A percentile compares a stretch with the other conserved stretches of the same genome.
phyloP scores from a whole-genome alignment of 2,329 filamentous ascomycete species.

The Clathrospora elynae region DNA sequence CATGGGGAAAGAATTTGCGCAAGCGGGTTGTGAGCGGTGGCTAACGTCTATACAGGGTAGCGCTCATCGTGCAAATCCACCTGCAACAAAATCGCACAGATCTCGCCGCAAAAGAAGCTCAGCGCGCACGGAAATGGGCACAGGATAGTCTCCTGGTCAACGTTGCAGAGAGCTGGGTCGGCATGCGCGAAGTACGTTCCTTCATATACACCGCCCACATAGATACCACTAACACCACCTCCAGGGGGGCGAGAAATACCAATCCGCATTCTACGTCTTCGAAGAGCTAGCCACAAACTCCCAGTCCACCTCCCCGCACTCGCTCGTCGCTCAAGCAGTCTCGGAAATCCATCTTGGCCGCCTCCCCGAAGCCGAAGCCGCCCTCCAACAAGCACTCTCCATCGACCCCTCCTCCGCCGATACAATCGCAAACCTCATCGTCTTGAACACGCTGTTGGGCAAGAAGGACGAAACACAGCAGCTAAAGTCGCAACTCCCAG shows the following conservation, averaged over 20 bases:
- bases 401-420: constrained; percentile 74
- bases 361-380: constrained; percentile 84
- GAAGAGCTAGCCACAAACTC: constrained; percentile 92
- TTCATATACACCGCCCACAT: background rate
- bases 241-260: constrained; percentile 92
- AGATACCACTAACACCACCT: constrained; percentile 28
- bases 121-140: constrained; percentile 86
- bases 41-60: constrained; percentile 63
- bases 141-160: constrained; percentile 95
- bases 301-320: constrained; percentile 74
- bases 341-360: constrained; percentile 90
- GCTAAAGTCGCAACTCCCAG: constrained; percentile 57
- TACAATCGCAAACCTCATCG: constrained; percentile 80
- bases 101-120: constrained; percentile 86
- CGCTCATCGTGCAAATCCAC: constrained; percentile 89
- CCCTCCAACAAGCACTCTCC: constrained; percentile 77
- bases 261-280: constrained; percentile 96
- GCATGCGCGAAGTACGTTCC: constrained; percentile 74
- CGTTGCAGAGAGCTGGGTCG: constrained; percentile 93
- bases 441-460: constrained; percentile 77
- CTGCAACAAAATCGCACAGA: constrained; percentile 90
- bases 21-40: background rate
- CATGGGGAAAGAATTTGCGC: background rate
- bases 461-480: constrained; percentile 66
- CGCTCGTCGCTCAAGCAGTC: constrained; percentile 84